These are phyloP conservation scores for Paracoccidioides brasiliensis DNA, from an alignment of 2,329 filamentous ascomycete species.

Conservation along the genomic window DNA sequence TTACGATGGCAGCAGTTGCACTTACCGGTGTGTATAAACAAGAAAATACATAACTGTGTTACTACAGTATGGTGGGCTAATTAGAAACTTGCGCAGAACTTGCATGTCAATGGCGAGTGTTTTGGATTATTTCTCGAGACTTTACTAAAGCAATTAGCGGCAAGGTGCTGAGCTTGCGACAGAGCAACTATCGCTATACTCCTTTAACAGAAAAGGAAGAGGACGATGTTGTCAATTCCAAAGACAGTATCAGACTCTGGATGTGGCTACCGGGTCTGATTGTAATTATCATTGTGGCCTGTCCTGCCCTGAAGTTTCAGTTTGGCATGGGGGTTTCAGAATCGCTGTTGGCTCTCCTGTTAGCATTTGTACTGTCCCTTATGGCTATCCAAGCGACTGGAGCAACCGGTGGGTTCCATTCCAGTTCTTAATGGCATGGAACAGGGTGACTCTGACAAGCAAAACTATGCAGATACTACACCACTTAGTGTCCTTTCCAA, in stretches of 20 bases:
- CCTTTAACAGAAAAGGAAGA: constrained; percentile 2
- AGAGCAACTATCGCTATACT: constrained; percentile 2
- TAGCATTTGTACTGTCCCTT: constrained; percentile 5
- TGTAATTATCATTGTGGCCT: constrained; percentile 3
- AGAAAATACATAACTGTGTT: background rate
- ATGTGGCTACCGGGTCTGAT: constrained; percentile 7
- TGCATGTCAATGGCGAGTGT: constrained; percentile 7
- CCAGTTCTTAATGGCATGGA: background rate
- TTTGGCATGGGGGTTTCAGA: constrained; percentile 3
- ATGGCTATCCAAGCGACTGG: constrained; percentile 12
- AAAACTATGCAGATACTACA: constrained; percentile 38
- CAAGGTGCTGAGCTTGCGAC: background rate
- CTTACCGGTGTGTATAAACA: constrained; percentile 4
- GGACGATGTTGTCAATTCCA: background rate
- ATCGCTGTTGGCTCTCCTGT: constrained; percentile 4
- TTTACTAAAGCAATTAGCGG: background rate
- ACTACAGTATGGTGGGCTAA: background rate
- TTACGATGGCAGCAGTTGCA: constrained; percentile 4
- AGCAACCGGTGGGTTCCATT: constrained; percentile 7
- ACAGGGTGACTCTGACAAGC: background rate
- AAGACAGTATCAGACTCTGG: constrained; percentile 4
- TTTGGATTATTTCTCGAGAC: constrained; percentile 6
- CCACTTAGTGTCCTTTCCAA: constrained; percentile 55
- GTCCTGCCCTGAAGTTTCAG: constrained; percentile 3
- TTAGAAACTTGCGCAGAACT: constrained; percentile 1